These are phyloP conservation scores for Thermothelomyces thermophilus DNA, from an alignment of 2,329 filamentous ascomycete genomes.

Conservation along the genomic window DNA sequence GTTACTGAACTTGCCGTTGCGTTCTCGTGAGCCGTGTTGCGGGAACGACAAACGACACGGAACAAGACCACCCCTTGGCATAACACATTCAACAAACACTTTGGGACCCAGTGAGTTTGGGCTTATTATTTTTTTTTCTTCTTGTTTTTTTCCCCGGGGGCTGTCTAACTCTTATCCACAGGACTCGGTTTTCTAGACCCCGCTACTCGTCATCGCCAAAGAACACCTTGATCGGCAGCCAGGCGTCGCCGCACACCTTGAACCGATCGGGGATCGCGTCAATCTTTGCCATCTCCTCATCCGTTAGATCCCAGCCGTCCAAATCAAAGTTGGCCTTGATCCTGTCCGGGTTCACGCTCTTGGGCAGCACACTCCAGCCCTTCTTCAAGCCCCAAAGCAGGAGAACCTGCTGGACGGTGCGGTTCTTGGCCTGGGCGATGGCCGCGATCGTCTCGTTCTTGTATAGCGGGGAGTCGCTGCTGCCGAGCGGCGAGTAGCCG, in stretches of 20 bases:
- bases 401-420: constrained; percentile 68
- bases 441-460: constrained; percentile 57
- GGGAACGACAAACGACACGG: too few relatives aligned
- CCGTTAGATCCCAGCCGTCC: constrained; percentile 65
- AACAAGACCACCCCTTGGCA: too few relatives aligned
- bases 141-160: not conserved
- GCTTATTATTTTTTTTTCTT: not conserved
- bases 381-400: constrained; percentile 75
- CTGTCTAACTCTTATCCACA: constrained; percentile 6
- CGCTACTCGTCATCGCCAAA: constrained; percentile 69
- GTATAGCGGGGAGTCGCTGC: constrained; percentile 62
- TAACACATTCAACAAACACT: too few relatives aligned
- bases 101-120: not conserved
- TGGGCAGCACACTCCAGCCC: constrained; percentile 79
- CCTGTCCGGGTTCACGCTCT: constrained; percentile 66
- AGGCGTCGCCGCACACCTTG: constrained; percentile 72
- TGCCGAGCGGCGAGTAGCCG: constrained; percentile 68
- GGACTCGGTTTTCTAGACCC: not conserved
- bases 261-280: constrained; percentile 66
- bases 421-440: constrained; percentile 59
- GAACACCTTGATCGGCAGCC: constrained; percentile 73
- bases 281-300: constrained; percentile 65
- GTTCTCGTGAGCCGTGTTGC: too few relatives aligned
- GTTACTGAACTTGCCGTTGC: too few relatives aligned
- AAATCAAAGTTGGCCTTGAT: constrained; percentile 72